Evolutionary conservation across 1,284 basidiomycete species (phyloP).

Genomic region (Apiotrichum brassicae): DNA sequence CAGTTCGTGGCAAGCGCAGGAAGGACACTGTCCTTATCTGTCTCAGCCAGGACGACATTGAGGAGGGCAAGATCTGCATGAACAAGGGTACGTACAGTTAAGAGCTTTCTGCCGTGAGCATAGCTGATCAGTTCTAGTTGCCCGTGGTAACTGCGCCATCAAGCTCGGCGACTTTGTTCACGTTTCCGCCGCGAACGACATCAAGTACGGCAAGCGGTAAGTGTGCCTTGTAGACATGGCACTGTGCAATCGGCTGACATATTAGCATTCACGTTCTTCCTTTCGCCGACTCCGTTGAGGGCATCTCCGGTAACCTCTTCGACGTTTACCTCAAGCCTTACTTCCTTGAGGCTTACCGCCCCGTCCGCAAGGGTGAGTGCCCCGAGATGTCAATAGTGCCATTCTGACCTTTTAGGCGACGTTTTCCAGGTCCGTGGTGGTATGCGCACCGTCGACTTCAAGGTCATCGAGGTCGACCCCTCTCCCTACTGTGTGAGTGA

Average conservation of each 20-base stretch:
- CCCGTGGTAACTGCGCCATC: conserved; percentile 94
- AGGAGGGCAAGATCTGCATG: conserved; percentile 94
- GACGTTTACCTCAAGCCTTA: conserved; percentile 98
- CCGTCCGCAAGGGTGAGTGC: conserved; percentile 39
- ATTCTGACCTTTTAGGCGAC: conserved; percentile 69
- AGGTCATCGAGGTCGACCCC: conserved; percentile 52
- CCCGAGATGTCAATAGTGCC: neutral
- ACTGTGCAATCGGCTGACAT: conserved; percentile 4
- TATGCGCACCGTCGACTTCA: conserved; percentile 98
- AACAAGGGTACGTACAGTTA: conserved; percentile 76
- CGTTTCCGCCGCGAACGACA: conserved; percentile 92
- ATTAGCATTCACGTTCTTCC: conserved; percentile 78
- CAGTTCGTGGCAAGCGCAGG: conserved; percentile 78
- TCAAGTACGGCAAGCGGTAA: conserved; percentile 94
- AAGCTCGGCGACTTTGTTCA: conserved; percentile 95
- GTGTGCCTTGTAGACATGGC: conserved; percentile 1
- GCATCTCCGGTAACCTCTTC: conserved; percentile 93
- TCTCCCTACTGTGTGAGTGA: conserved; percentile 39
- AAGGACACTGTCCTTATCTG: conserved; percentile 94
- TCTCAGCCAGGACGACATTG: conserved; percentile 88
- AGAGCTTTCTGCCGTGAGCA: no score
- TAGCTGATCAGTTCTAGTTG: conserved; percentile 54
- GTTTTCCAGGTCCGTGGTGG: conserved; percentile 98
- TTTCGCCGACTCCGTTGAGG: conserved; percentile 97
- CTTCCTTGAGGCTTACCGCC: conserved; percentile 76